These are phyloP conservation scores for Nakazawaea siamensis DNA, from an alignment of 805 yeast species.

Conservation along the genomic window DNA sequence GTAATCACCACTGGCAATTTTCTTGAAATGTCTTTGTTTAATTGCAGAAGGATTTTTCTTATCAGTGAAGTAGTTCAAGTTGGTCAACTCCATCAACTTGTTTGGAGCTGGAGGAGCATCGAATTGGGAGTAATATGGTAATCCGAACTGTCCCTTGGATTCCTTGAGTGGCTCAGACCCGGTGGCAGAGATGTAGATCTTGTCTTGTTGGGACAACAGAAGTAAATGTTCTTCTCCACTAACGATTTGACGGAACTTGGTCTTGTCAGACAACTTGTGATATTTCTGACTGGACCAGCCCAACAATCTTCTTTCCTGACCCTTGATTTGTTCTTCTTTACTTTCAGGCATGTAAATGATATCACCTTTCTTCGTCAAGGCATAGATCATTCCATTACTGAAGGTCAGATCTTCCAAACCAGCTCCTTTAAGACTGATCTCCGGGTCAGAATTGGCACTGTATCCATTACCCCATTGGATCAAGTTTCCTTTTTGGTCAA, in stretches of 20 bases:
- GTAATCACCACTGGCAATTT: conserved; percentile 65
- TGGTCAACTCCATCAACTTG: conserved; percentile 43
- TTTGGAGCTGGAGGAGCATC: conserved; percentile 42
- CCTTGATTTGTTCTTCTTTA: conserved; percentile 13
- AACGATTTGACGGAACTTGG: conserved; percentile 14
- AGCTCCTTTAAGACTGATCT: conserved; percentile 36
- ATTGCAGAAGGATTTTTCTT: conserved; percentile 6
- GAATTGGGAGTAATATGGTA: conserved; percentile 65
- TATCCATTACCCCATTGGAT: conserved; percentile 59
- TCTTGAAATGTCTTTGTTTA: conserved; percentile 34
- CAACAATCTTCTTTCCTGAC: conserved; percentile 7
- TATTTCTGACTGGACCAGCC: conserved; percentile 10
- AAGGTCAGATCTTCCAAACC: conserved; percentile 33
- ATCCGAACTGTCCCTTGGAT: conserved; percentile 74
- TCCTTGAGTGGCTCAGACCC: conserved; percentile 36
- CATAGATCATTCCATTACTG: conserved; percentile 49
- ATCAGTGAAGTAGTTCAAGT: conserved; percentile 40
- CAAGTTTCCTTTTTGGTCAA: conserved; percentile 62
- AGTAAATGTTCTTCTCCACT: conserved; percentile 66
- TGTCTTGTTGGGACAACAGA: conserved; percentile 49
- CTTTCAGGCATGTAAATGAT: conserved; percentile 26
- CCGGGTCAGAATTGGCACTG: conserved; percentile 22
- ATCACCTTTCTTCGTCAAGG: conserved; percentile 39
- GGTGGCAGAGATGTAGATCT: conserved; percentile 56
- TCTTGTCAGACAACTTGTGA: background rate